Evolutionary conservation across 1,139 yeast species (phyloP).

Genomic region (Hanseniaspora sp.): DNA sequence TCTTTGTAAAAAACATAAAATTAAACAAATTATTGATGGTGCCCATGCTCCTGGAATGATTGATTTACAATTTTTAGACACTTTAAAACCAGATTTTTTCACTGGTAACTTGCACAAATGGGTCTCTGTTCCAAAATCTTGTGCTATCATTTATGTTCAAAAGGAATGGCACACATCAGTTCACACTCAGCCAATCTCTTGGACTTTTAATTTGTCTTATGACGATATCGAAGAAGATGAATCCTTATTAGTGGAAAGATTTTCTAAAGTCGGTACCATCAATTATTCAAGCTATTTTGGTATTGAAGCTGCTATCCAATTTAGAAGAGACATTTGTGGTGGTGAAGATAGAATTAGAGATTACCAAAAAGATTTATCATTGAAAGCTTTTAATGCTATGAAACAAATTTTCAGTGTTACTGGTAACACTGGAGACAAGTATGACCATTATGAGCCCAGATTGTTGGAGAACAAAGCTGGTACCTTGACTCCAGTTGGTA

Average conservation of each 20-base stretch:
- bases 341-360: conserved; percentile 45
- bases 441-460: conserved; percentile 14
- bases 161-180: conserved; percentile 40
- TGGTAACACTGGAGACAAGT: conserved; percentile 11
- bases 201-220: conserved; percentile 18
- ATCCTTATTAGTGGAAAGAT: conserved; percentile 25
- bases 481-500: conserved; percentile 20
- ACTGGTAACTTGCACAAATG: conserved; percentile 62
- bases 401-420: conserved; percentile 29
- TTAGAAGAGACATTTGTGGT: conserved; percentile 47
- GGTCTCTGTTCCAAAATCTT: conserved; percentile 49
- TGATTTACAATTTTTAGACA: conserved; percentile 30
- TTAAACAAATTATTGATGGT: conserved; percentile 55
- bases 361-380: conserved; percentile 40
- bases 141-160: conserved; percentile 51
- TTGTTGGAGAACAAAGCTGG: conserved; percentile 20
- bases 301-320: conserved; percentile 38
- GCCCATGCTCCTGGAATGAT: conserved; percentile 59
- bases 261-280: conserved; percentile 31
- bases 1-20: conserved; percentile 40
- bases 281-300: conserved; percentile 31
- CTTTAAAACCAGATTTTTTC: conserved; percentile 49
- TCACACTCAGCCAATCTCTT: conserved; percentile 51
- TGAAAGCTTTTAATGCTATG: conserved; percentile 31
- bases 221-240: conserved; percentile 17